Conservation (phyloP, 2,329 filamentous ascomycete genomes). For the Fusarium camptoceras region DNA sequence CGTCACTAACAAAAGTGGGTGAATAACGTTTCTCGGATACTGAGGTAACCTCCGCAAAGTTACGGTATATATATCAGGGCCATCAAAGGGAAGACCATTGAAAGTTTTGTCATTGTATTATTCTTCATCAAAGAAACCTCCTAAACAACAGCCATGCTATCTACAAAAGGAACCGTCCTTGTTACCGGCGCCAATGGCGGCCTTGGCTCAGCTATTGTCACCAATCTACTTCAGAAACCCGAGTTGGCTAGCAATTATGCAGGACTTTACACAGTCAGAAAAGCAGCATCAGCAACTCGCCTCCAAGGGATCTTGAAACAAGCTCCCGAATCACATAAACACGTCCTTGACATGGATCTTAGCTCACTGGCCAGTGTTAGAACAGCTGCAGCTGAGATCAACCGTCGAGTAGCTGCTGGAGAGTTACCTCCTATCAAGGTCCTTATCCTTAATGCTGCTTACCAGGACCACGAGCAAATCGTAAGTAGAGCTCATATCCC, state of each 20-base stretch:
- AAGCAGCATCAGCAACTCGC: conserved; percentile 46
- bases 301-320: conserved; percentile 44
- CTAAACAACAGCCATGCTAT: conserved; percentile 13
- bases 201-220: conserved; percentile 52
- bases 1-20: conserved; percentile 30
- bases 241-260: conserved; percentile 50
- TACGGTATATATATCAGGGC: conserved; percentile 31
- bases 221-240: conserved; percentile 45
- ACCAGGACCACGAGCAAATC: conserved; percentile 43
- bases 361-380: conserved; percentile 46
- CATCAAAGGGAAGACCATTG: background rate
- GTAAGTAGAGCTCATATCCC: conserved; percentile 30
- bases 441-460: conserved; percentile 53
- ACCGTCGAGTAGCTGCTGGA: conserved; percentile 47
- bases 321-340: conserved; percentile 42
- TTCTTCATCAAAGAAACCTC: background rate
- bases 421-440: conserved; percentile 54
- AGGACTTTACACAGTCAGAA: conserved; percentile 54
- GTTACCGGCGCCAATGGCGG: conserved; percentile 56
- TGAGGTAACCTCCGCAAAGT: background rate
- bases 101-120: background rate
- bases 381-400: conserved; percentile 46
- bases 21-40: background rate
- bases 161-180: conserved; percentile 49
- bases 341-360: conserved; percentile 51